A percentile compares a stretch with the other conserved stretches of the same genome.
These are phyloP conservation scores for Vachellia collinsii DNA, from an alignment of 306 rosid species.

Conservation along the genomic window DNA sequence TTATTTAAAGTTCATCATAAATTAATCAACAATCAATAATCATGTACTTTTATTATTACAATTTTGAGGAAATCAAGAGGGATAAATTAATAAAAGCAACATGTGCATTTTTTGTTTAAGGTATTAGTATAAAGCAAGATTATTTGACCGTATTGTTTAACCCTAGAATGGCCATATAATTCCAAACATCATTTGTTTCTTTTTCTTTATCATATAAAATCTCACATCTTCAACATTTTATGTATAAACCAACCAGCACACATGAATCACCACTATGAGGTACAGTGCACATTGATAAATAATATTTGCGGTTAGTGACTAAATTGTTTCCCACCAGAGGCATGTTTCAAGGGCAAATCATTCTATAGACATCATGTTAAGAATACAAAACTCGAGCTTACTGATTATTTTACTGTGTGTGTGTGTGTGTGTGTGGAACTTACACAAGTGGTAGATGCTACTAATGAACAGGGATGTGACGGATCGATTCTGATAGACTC, in stretches of 20 bases:
- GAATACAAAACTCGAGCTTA: not conserved
- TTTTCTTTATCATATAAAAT: not conserved
- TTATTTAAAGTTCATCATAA: not conserved
- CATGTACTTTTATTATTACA: not conserved
- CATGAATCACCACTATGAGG: slow-evolving; percentile 21
- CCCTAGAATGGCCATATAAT: not conserved
- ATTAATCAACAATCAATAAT: not conserved
- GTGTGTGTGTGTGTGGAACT: not conserved
- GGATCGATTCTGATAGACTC: slow-evolving; percentile 83
- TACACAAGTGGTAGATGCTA: not conserved
- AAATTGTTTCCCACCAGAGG: slow-evolving; percentile 33
- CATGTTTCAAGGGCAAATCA: not conserved
- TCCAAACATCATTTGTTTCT: not conserved
- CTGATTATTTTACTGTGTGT: too few species aligned
- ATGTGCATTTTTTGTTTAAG: not conserved
- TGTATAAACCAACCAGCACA: not conserved
- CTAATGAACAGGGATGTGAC: slow-evolving; percentile 71
- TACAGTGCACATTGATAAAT: slow-evolving; percentile 34
- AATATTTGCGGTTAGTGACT: slow-evolving; percentile 31
- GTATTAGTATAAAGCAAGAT: not conserved
- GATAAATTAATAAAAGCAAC: not conserved
- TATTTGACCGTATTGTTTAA: not conserved
- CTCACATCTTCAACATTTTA: not conserved
- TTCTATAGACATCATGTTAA: not conserved
- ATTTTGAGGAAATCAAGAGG: not conserved